Base-by-base conservation (phyloP, 129 eudicot genomes). In the Helianthus tuberosus region DNA sequence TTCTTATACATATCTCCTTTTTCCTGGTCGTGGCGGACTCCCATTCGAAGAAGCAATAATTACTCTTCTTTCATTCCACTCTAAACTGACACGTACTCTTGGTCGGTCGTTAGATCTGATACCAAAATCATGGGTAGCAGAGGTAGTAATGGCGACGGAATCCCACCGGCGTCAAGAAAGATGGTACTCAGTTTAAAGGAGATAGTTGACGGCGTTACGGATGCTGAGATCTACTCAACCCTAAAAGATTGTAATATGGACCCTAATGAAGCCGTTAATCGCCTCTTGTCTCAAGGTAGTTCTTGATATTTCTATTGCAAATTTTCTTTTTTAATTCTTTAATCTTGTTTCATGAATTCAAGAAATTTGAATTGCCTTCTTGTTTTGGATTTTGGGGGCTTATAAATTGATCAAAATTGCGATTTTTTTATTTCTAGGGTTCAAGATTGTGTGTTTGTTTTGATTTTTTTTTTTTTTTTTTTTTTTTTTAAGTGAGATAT, bases 221-320 rank as follows among this genome's bases (percentile, higher is more conserved):
- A 88, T 13, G 77, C 84, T 57, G 97, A 91, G 96, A 88, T 91
- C 96, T 88, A 91, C 68, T 79, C 96, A n/a, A 68, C 83, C 50
- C 96, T 91, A 59, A 86, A 88, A 76, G 97, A 91, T 5, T 91
- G 97, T 76, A 86, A 88, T 77, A 91, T 91, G 97, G 96, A 91
- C 96, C 97, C 97, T 79, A 80, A 88, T 69, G 96, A 88, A 72
- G 88, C 96, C 39, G 89, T 88, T 58, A 84, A 82, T 82, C 91
- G 95, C 20, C 90, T 91, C 15, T 85, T 91, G n/a, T 67, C 95
- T 57, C 97, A 91, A 91, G 97, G 97, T 91, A 27, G 32, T 29
- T 63, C 53, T 13, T 68, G 38, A 3, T 38, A 55, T 74, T n/a
- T 17, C 39, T 17, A 35, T 68, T 69, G 35, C 11, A 51, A 32